A percentile compares a stretch with the other conserved stretches of the same genome.
Evolutionary conservation across 257 asterid genomes (phyloP).

Genomic region (Jasminum sambac): DNA sequence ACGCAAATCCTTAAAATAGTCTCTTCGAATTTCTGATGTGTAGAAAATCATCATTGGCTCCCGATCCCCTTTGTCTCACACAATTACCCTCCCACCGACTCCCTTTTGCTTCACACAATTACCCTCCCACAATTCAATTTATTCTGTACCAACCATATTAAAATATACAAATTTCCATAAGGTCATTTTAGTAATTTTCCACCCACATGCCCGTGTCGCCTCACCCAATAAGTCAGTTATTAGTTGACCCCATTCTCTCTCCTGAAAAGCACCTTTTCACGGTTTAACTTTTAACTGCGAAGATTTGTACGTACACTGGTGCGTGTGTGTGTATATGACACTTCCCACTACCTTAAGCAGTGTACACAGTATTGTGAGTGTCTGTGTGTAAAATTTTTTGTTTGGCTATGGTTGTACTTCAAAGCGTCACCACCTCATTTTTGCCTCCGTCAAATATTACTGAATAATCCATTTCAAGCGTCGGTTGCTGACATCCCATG

Average conservation of each 20-base stretch:
- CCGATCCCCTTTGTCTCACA: not conserved
- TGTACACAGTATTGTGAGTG: constrained; percentile 17
- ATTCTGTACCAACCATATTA: not conserved
- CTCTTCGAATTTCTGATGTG: constrained; percentile 35
- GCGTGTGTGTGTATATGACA: not conserved
- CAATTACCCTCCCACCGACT: constrained; percentile 1
- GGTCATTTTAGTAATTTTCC: constrained; percentile 14
- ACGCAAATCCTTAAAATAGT: constrained; percentile 2
- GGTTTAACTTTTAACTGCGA: constrained; percentile 22
- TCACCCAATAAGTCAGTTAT: constrained; percentile 18
- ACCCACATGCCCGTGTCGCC: constrained; percentile 15
- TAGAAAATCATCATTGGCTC: not conserved
- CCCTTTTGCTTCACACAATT: not conserved
- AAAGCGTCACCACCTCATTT: constrained; percentile 1
- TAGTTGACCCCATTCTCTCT: constrained; percentile 20
- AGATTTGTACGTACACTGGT: not conserved
- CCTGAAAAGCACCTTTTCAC: constrained; percentile 20
- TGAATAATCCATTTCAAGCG: constrained; percentile 27
- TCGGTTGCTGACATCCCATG: constrained; percentile 48
- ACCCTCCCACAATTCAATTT: constrained; percentile 6
- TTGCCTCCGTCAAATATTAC: constrained; percentile 17
- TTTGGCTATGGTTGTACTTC: constrained; percentile 1
- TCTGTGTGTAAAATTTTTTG: constrained; percentile 13
- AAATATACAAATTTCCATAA: not conserved
- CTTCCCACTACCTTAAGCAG: constrained; percentile 17